Evolutionary conservation across 164 flowering plant species (phyloP), one percentile per base, ranked within the genome.

Genomic region (Litsea cubeba): DNA sequence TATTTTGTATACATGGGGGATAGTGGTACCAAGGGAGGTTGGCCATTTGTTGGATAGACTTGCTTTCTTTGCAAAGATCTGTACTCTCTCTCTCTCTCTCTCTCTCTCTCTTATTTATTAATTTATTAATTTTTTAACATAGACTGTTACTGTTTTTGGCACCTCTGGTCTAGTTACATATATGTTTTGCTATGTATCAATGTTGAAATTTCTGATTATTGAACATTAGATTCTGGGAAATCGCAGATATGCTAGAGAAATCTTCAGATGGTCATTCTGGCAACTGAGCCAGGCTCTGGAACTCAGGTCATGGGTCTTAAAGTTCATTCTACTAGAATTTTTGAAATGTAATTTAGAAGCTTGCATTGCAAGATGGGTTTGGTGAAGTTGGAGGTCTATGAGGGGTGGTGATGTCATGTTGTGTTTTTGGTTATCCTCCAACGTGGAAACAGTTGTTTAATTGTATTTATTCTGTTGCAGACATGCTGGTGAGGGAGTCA

Each of bases 231-330:
- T 85, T 88, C 82, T 87, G 86, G 89, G 85, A 88, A 87, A 85
- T 88, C 90, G 88, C 91, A 87, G 95, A 89, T 89, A 71, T 75
- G 84, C 85, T 89, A 88, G 88, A 82, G 89, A 84, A 83, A 78
- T 86, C 90, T 82, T 77, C 91, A 82, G 88, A 83, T 85, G 90
- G 88, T 82, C 90, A 82, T 77, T 85, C 89, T 86, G 91, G 90
- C 86, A 84, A 80, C 80, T 86, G 87, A 84, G 90, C 88, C 89
- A 86, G 89, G 89, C 85, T 78, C 83, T 73, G 83, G 85, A 82
- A 73, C 80, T 85, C 88, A 82, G 88, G 88, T 87, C 87, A 85
- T 79, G 86, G 84, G 89, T 85, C 74, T 78, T 83, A 71, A 80
- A 77, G 65, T 76, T 74, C 64, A 74, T 81, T 79, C 83, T 79